Evolutionary conservation across 2,329 filamentous ascomycete species (phyloP).

Genomic region (Alternaria arbusti): DNA sequence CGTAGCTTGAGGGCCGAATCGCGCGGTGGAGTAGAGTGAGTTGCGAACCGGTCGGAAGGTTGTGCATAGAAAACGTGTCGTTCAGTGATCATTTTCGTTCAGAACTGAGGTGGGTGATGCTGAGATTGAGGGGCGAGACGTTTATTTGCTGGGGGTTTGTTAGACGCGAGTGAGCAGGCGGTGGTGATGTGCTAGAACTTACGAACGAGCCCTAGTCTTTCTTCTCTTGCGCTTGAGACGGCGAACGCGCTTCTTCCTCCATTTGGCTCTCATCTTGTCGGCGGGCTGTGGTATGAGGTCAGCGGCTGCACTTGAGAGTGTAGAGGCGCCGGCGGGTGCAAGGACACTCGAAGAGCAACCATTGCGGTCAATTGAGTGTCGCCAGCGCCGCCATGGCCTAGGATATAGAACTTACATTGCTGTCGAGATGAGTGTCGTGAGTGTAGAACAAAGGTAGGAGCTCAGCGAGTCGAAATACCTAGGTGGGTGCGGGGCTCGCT

Average conservation of each 20-base stretch:
- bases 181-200: slow-evolving; percentile 54
- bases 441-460: slow-evolving; percentile 44
- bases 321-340: slow-evolving; percentile 12
- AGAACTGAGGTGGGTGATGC: slow-evolving; percentile 40
- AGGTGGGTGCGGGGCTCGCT: slow-evolving; percentile 35
- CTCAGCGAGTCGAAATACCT: slow-evolving; percentile 20
- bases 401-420: slow-evolving; percentile 46
- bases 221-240: slow-evolving; percentile 99
- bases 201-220: slow-evolving; percentile 99
- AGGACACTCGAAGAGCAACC: slow-evolving; percentile 7
- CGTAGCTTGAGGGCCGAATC: slow-evolving; percentile 24
- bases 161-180: slow-evolving; percentile 6
- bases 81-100: slow-evolving; percentile 37
- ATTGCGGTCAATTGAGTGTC: slow-evolving; percentile 34
- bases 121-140: slow-evolving; percentile 54
- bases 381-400: slow-evolving; percentile 3
- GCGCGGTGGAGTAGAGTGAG: slow-evolving; percentile 24
- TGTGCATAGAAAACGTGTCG: slow-evolving; percentile 33
- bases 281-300: slow-evolving; percentile 42
- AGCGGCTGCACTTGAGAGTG: slow-evolving; percentile 28
- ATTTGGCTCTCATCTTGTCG: slow-evolving; percentile 88
- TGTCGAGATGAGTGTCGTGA: slow-evolving; percentile 53
- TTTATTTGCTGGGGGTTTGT: slow-evolving; percentile 54
- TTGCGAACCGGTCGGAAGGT: slow-evolving; percentile 29
- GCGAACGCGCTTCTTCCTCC: slow-evolving; percentile 99